These are phyloP conservation scores for Malassezia slooffiae DNA, from an alignment of 1,284 basidiomycete species.

Conservation along the genomic window DNA sequence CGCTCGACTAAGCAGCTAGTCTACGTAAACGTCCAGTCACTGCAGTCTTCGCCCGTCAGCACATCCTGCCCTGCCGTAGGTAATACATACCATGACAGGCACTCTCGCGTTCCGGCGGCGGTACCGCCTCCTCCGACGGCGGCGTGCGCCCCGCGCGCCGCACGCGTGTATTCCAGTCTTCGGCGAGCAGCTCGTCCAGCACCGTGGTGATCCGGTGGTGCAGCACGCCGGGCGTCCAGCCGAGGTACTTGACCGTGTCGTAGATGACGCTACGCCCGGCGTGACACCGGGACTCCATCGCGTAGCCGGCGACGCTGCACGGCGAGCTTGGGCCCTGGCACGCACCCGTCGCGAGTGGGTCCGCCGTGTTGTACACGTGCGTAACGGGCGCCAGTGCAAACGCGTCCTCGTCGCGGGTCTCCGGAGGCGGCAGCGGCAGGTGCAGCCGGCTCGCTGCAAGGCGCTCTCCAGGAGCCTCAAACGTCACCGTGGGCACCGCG, in stretches of 20 bases:
- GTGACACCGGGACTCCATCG: conserved; percentile 55
- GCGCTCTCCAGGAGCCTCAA: conserved; percentile 82
- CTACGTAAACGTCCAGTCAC: conserved; percentile 14
- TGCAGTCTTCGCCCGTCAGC: conserved; percentile 8
- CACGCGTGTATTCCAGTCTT: conserved; percentile 59
- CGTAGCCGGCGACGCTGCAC: conserved; percentile 43
- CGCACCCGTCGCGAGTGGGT: conserved; percentile 54
- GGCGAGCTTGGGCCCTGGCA: conserved; percentile 34
- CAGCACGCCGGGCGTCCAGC: conserved; percentile 69
- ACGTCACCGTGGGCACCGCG: conserved; percentile 76
- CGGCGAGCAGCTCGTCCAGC: conserved; percentile 60
- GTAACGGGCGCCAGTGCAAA: conserved; percentile 48
- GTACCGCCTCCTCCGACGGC: conserved; percentile 3
- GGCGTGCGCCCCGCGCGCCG: neutral
- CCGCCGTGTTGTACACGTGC: conserved; percentile 69
- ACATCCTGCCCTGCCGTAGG: too few relatives aligned
- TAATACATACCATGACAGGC: conserved; percentile 2
- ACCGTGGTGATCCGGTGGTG: conserved; percentile 67
- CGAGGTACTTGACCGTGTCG: conserved; percentile 70
- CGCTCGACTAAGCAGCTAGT: conserved; percentile 7
- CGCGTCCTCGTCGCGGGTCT: conserved; percentile 24
- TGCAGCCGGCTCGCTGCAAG: conserved; percentile 76
- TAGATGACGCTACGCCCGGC: conserved; percentile 73
- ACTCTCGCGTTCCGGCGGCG: conserved; percentile 5
- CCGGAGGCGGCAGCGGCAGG: conserved; percentile 57